Evolutionary conservation across 2,329 filamentous ascomycete species (phyloP), one percentile per base, ranked within the genome.

Genomic region (Fusarium austroafricanum): DNA sequence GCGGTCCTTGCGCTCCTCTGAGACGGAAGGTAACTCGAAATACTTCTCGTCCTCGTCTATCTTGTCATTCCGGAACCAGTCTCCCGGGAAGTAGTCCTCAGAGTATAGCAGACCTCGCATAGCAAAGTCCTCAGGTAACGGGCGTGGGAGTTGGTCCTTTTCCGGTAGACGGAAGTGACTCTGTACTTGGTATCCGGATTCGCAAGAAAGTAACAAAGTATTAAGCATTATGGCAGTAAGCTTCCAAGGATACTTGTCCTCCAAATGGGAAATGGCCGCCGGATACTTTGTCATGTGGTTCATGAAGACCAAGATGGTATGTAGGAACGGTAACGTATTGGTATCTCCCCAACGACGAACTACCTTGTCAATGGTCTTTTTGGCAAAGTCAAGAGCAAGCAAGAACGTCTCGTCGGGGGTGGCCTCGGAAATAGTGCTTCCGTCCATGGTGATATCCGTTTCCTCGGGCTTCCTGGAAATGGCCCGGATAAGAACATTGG

Each of bases 51-150:
- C 88, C n/a, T 92, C 89, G 26, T 92, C 89, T 7, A 89, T 82
- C 59, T 84, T 84, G 2, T 84, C 83, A 10, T 83, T 82, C 0
- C 75, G 68, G 71, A 92, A 92, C 86, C 87, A 92, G 1, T 82
- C 79, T 0, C 76, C 56, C 0, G 89, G 88, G 53, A 86, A 89
- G 56, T 90, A 90, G 12, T 81, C 80, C 3, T 87, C 82, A 0
- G 84, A 80, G 80, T 88, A 92, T 3, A 88, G 75, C 2, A 92
- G 79, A 0, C 91, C 91, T 2, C 89, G 83, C 55, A 92, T 83
- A 0, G 86, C 83, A 67, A 87, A 92, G 62, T 94, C 91, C 47
- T 93, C 91, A 0, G 90, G 89, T 0, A 93, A 75, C 0, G 90
- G 90, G 1, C 83, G 80, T 2, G 81, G 82, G 0, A 82, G 75